Base-by-base conservation (phyloP, 768 basidiomycete species). In the Fomitopsis serialis region DNA sequence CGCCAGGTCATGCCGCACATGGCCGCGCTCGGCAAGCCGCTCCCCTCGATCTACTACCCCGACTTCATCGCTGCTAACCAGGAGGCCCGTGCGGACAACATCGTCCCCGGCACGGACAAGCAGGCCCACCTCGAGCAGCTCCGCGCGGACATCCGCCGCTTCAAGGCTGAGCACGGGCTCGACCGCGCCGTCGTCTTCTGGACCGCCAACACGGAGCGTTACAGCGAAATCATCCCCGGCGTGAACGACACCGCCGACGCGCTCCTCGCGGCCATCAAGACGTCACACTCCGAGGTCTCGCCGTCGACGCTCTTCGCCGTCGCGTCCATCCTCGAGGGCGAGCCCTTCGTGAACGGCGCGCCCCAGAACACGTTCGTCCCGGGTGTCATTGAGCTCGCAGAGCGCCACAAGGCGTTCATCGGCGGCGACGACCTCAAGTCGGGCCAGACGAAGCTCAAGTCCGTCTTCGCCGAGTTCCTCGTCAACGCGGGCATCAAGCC, bases 331-430 rank as follows among this genome's bases (percentile, higher is more conserved):
- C 87, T 98, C 61, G 96, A 98, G 72, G 88, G 88, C 53, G 84
- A 87, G 66, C 93, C 96, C 19, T 99, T 95, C 78, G 81, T 98
- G 66, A 98, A 98, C 66, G 96, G 96, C 47, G 94, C 96, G 10
- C 96, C 96, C 6, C 95, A 98, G 79, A 99, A 99, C 80, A 97
- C 96, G 3, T 98, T 98, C 62, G 94, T 99, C 23, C 96, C 96
- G 0, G 96, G 96, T 58, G 86, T 87, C 62, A 89, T 99, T 65
- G 81, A 84, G 61, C 89, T 99, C 59, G 92, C 96, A 40, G 96
- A 98, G 76, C 80, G 85, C 57, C 73, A 88, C 62, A 76, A 85
- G 63, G 86, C 91, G 7, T 98, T 98, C 79, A 97, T 99, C 62
- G 96, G 92, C 44, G 95, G 96, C 34, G 96, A 98, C 66, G 96